These are phyloP conservation scores for Talaromyces sp. DNA, from an alignment of 2,329 filamentous ascomycete species.

Conservation along the genomic window DNA sequence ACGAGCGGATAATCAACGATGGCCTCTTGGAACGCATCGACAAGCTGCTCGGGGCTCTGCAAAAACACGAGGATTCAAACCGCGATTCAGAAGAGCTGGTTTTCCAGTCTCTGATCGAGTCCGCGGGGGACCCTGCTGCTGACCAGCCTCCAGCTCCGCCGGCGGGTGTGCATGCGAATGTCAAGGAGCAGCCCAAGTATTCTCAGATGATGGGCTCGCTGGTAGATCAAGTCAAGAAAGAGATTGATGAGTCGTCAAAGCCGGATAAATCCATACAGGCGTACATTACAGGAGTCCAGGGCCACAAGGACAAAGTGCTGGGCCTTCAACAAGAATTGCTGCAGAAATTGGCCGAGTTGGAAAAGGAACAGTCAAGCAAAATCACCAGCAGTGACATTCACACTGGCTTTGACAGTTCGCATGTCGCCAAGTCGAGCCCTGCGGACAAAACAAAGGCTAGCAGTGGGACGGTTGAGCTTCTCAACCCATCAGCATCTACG, in stretches of 20 bases:
- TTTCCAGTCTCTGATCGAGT: constrained; percentile 84
- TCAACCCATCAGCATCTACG: constrained; percentile 57
- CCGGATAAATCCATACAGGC: constrained; percentile 63
- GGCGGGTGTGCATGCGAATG: constrained; percentile 69
- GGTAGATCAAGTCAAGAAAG: constrained; percentile 86
- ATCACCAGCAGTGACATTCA: constrained; percentile 90
- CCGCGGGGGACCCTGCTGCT: constrained; percentile 61
- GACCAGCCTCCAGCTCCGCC: constrained; percentile 73
- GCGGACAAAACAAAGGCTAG: constrained; percentile 42
- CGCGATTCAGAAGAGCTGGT: constrained; percentile 71
- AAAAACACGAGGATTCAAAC: constrained; percentile 63
- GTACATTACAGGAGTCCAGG: constrained; percentile 72
- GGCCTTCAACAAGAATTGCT: constrained; percentile 70
- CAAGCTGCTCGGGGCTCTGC: constrained; percentile 66
- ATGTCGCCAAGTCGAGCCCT: constrained; percentile 58
- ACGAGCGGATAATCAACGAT: constrained; percentile 86
- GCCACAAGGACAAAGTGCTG: constrained; percentile 71
- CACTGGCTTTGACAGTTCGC: constrained; percentile 83
- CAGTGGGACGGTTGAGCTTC: constrained; percentile 56
- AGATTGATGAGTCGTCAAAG: constrained; percentile 64
- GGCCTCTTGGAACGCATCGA: constrained; percentile 80
- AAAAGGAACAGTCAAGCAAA: constrained; percentile 78
- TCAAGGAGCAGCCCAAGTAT: constrained; percentile 73
- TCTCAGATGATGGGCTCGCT: constrained; percentile 98
- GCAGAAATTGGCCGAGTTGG: constrained; percentile 69